Evolutionary conservation across 139 green algal genomes (phyloP), one percentile per base, ranked within the genome.

Genomic region (Volvox africanus): DNA sequence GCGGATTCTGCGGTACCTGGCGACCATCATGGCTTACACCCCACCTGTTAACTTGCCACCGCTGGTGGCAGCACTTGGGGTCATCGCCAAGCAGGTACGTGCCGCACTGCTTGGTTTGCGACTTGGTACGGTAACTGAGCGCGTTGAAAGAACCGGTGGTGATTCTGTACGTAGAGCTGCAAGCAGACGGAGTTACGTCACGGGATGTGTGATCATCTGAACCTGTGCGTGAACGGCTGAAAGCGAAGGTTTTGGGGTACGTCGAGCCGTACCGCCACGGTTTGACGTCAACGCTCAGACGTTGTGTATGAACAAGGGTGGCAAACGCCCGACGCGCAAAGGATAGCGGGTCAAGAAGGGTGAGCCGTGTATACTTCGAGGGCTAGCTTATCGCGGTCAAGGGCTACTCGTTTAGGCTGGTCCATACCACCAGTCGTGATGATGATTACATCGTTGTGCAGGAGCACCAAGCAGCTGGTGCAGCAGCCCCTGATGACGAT

Each of bases 1-100:
- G 65, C 93, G 93, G 75, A 86, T 94, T 35, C 62, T 82, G 44
- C 92, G 92, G 24, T 67, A 32, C 28, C 92, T 94, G 16, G 88
- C 77, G 32, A 73, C 86, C 22, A 32, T 91, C 22, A 71, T 88
- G 13, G 22, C 68, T 37, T 94, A 86, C 78, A 33, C 32, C 28
- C 81, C 91, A 37, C 91, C 91, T 18, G 75, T 75, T 17, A 88
- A 90, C 30, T 88, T 82, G 68, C 83, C 82, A 17, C 67, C 33
- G 22, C 75, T 86, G 26, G 89, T 83, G 21, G 90, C 89, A 32
- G 86, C 91, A 33, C 86, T 83, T 32, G 80, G 86, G 35, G 28
- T 91, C 28, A 79, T 91, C 30, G 88, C 68, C 65, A 88, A 92
- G n/a, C 61, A 86, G 75, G 61, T 80, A 35, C 76, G 55, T 55